phyloP scores from a whole-genome alignment of 1,284 basidiomycete genomes.

The Ustilago esculenta region DNA sequence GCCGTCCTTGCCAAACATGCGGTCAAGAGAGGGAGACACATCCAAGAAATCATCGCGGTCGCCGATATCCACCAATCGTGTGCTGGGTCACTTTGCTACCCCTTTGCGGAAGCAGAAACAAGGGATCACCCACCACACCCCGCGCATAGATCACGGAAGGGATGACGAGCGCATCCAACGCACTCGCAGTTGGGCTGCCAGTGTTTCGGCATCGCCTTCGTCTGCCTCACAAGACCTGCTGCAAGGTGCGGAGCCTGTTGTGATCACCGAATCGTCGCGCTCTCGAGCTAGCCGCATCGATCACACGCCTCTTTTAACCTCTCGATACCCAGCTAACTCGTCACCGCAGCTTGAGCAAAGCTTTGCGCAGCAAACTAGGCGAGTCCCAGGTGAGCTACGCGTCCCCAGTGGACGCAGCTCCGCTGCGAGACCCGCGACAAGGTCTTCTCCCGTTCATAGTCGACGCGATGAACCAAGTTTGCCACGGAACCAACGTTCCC shows the following conservation, averaged over 20 bases:
- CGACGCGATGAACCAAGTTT: not conserved
- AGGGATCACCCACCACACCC: not conserved
- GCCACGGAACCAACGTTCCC: not conserved
- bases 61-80: slow-evolving; percentile 4
- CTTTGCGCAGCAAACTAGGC: not conserved
- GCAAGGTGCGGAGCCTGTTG: not conserved
- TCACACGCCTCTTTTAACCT: not conserved
- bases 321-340: not conserved
- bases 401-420: not conserved
- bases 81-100: slow-evolving; percentile 16
- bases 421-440: not conserved
- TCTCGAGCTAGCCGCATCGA: slow-evolving; percentile 25
- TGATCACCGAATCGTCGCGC: slow-evolving; percentile 9
- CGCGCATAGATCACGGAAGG: not conserved
- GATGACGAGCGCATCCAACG: slow-evolving; percentile 9
- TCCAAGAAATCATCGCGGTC: not conserved
- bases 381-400: too few relatives aligned
- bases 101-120: slow-evolving; percentile 6
- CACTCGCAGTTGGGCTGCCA: slow-evolving; percentile 23
- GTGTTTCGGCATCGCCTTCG: slow-evolving; percentile 14
- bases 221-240: slow-evolving; percentile 7
- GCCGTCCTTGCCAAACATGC: slow-evolving; percentile 24
- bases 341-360: slow-evolving; percentile 11
- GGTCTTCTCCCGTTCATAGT: not conserved
- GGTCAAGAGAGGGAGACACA: not conserved